Conservation (phyloP, 1,284 basidiomycete species). For the Fomitopsis betulina region DNA sequence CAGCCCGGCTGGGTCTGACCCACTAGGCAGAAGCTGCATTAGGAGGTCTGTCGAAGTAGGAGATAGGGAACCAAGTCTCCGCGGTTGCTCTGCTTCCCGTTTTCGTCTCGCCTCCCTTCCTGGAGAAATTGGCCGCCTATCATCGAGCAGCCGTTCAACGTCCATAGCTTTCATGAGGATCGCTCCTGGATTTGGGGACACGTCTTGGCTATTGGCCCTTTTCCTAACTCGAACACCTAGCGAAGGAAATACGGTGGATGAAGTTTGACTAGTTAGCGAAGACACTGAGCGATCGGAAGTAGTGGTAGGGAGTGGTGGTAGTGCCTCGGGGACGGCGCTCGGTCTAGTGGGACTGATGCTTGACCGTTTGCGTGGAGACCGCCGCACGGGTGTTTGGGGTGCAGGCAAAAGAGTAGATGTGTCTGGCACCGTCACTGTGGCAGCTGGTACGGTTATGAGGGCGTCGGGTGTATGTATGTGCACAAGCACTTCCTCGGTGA, state of each 20-base stretch:
- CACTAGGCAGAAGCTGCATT: slow-evolving; percentile 22
- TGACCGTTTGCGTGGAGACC: slow-evolving; percentile 12
- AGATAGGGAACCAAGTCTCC: slow-evolving; percentile 29
- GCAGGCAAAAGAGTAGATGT: background rate
- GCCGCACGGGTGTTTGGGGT: slow-evolving; percentile 13
- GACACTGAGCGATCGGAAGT: background rate
- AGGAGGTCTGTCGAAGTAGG: slow-evolving; percentile 31
- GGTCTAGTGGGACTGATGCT: slow-evolving; percentile 4
- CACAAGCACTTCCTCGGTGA: background rate
- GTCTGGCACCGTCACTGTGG: background rate
- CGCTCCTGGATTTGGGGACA: background rate
- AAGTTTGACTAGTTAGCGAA: background rate
- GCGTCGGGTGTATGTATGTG: background rate
- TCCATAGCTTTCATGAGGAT: background rate
- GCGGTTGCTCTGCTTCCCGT: background rate
- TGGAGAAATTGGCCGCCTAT: background rate
- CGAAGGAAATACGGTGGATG: background rate
- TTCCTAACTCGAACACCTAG: slow-evolving; percentile 1
- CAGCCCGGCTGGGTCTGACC: slow-evolving; percentile 1
- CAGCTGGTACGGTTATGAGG: background rate
- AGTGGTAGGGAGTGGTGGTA: background rate
- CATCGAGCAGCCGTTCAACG: background rate
- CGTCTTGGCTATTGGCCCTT: background rate
- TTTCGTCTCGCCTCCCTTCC: background rate
- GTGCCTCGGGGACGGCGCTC: background rate